Evolutionary conservation across 169 alveolate genomes (phyloP).

Genomic region (Plasmodium relictum): DNA sequence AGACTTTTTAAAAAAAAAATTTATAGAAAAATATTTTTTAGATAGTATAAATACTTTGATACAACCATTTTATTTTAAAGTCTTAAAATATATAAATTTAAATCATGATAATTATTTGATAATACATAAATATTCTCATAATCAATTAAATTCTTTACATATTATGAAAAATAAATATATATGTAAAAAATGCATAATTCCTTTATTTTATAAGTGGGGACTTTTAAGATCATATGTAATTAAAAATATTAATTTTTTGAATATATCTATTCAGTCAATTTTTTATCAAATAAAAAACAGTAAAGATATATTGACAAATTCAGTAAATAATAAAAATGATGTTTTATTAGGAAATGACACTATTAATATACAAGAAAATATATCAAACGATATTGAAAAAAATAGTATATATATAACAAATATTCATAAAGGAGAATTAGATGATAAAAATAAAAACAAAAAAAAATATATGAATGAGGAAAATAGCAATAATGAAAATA

Average conservation of each 20-base stretch:
- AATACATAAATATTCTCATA: constrained; percentile 37
- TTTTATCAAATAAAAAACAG: not conserved
- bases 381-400: not conserved
- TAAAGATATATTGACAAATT: not conserved
- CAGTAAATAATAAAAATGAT: not conserved
- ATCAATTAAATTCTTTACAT: constrained; percentile 26
- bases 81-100: constrained; percentile 52
- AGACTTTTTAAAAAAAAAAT: constrained; percentile 24
- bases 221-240: constrained; percentile 6
- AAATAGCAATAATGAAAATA: not conserved
- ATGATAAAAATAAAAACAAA: no score
- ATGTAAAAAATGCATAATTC: constrained; percentile 35
- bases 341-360: no score
- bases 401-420: not conserved
- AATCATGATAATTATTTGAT: constrained; percentile 34
- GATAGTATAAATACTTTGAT: constrained; percentile 63
- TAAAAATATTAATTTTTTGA: constrained; percentile 23
- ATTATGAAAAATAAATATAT: constrained; percentile 32
- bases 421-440: not conserved
- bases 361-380: not conserved
- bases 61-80: constrained; percentile 63
- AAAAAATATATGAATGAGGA: not conserved
- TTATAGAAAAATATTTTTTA: constrained; percentile 38
- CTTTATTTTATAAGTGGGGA: constrained; percentile 59
- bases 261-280: constrained; percentile 28